Base-by-base conservation (phyloP, 2,329 filamentous ascomycete genomes). In the Zarea fungicola region DNA sequence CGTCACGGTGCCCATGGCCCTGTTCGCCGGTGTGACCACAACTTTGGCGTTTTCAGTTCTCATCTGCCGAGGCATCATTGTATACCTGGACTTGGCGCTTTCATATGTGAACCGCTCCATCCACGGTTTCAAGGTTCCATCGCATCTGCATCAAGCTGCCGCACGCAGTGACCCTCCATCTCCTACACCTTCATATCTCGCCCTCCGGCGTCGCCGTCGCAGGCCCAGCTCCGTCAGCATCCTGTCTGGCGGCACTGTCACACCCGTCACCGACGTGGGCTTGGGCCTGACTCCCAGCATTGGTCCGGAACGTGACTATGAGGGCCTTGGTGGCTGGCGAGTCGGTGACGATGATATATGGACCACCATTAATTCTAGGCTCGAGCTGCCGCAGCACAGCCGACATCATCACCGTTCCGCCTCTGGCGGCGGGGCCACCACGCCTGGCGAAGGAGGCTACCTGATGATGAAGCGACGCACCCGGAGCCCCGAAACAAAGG, bases 21-120 rank as follows among this genome's bases (percentile, higher is more conserved):
- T 85, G 42, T 76, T 82, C 48, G 84, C 84, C 45, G 76, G 74
- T 54, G 66, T 85, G 54, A 87, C 84, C 26, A 81, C 83, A 48
- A 74, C 73, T 5, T 56, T 85, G 41, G 81, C 84, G 32, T 78
- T 84, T 54, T 70, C 76, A 31, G 71, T 84, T 29, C 74, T 87
- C 42, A 73, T 80, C 58, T 65, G 84, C 53, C 76, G 83, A 21
- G 75, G 83, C 21, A 67, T 77, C 39, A 60, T 84, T 44, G 76
- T 85, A 49, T 86, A 85, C 59, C 65, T 84, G 52, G 81, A 86
- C 58, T 70, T 87, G 44, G 76, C 72, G 36, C 63, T 80, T 18
- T 78, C 78, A 7, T 68, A 84, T 4, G 60, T 85, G 2, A 75
- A 77, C 6, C 76, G 77, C 45, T 77, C 78, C 52, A 63, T 85